Base-by-base conservation (phyloP, 108 stramenopile species). In the Poteriospumella lacustris region DNA sequence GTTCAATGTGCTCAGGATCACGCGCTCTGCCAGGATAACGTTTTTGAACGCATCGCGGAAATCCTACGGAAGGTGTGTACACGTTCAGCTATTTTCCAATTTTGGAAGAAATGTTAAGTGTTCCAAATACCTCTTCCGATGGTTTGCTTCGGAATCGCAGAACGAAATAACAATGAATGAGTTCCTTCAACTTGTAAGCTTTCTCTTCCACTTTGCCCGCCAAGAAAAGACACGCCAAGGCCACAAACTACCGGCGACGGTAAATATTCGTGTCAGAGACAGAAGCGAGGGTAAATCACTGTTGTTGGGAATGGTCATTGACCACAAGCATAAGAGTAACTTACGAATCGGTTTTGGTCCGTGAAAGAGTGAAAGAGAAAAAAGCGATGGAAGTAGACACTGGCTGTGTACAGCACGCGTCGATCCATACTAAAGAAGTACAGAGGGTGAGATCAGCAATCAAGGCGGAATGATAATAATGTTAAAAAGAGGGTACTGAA, bases 361-460 rank as follows among this genome's bases (percentile, higher is more conserved):
- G 82, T 80, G 79, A 94, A 94, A 12, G 89, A 87, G 60, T 94
- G 93, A 70, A 89, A 90, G 44, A 91, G 89, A 69, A 90, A 94
- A 73, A 94, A 94, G 5, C 93, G 88, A 76, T 94, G 93, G 76
- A 92, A 94, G 84, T 91, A 94, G 31, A 94, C 91, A 76, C 87
- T 86, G 70, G 91, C 89, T 15, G 91, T 94, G 39, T 90, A 80
- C 33, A 89, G 76, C 39, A 91, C 90, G 19, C 90, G 87, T 19
- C 91, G 91, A 52, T 52, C 47, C 9, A 52, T 9, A 52, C 47
- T 64, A n/a, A n/a, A n/a, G n/a, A n/a, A n/a, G n/a, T n/a, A n/a
- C 15, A 47, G 5, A 47, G 44, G 44, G 44, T 15, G 44, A 15
- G 9, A 15, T 47, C 44, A n/a, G n/a, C n/a, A n/a, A n/a, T n/a